Base-by-base conservation (phyloP, 345 rosid genomes). In the Schrenkiella parvula region DNA sequence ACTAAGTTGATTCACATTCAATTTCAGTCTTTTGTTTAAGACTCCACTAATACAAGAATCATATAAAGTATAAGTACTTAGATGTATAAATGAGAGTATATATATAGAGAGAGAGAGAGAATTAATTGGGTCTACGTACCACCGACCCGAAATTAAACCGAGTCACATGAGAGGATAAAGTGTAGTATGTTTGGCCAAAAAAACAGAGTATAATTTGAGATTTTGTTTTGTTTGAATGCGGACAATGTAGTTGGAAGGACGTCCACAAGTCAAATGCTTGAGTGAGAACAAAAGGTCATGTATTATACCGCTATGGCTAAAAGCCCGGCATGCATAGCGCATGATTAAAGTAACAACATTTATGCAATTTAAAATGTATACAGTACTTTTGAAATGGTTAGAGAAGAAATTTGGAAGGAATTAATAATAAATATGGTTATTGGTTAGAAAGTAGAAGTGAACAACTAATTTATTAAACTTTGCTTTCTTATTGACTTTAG, bases 381-480 rank as follows among this genome's bases (percentile, higher is more conserved):
- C 11, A 22, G 23, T 69, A 44, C 38, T 11, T 26, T 60, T 38
- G 11, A 39, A 41, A 32, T 39, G 17, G 76, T 11, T 31, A 52
- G 46, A 8, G 46, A 34, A 8, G 7, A 7, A 17, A 6, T 63
- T 11, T 42, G 37, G 32, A 22, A 42, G 32, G 26, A 54, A 53
- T 64, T 64, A 26, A 72, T 10, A 53, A 5, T 21, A 21, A 3
- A 55, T 55, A 72, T 55, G 57, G 77, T 64, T 64, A 72, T 53
- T 54, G 65, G 77, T 72, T 64, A 72, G 71, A 72, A 41, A 38
- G 46, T 64, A 39, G 43, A 53, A 53, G 8, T 15, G 63, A 62
- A 31, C 15, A 5, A 41, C 52, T 43, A 42, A 18, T 42, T 56
- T 15, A 34, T 59, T 23, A 17, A 48, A 17, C 37, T 32, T 63